A percentile compares a stretch with the other conserved stretches of the same genome.
Evolutionary conservation across 1,284 basidiomycete species (phyloP).

Genomic region (Cryptococcus sp.): DNA sequence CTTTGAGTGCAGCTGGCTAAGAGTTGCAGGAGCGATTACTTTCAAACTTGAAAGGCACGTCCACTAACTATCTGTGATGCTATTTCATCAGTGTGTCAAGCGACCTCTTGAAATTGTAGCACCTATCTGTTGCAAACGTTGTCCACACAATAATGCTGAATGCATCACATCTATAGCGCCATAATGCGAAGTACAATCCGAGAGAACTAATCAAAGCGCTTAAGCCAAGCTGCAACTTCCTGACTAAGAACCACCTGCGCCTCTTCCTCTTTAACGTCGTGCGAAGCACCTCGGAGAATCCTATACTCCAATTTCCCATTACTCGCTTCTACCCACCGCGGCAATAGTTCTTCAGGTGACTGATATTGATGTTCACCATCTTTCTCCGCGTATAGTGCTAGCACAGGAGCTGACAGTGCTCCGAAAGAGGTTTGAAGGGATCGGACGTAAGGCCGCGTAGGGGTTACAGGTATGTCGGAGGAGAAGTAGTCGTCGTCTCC

Average conservation of each 20-base stretch:
- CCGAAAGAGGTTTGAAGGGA: conserved; percentile 49
- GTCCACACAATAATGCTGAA: too few species aligned
- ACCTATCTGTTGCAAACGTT: too few species aligned
- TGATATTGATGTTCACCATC: conserved; percentile 44
- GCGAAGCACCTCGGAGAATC: conserved; percentile 42
- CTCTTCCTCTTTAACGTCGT: conserved; percentile 39
- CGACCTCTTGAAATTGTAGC: too few species aligned
- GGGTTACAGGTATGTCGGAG: conserved; percentile 37
- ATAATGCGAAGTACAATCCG: too few species aligned
- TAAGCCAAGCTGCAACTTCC: conserved; percentile 36
- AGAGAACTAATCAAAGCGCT: conserved; percentile 8
- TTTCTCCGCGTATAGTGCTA: conserved; percentile 44
- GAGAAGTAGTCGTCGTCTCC: conserved; percentile 55
- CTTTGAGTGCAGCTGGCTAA: too few species aligned
- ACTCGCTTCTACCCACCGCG: conserved; percentile 32
- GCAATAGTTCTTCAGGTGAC: conserved; percentile 20
- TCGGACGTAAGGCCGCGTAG: conserved; percentile 28
- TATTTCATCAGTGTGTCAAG: too few species aligned
- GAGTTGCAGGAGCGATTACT: too few species aligned
- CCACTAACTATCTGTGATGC: too few species aligned
- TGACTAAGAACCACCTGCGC: conserved; percentile 31
- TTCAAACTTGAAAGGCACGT: too few species aligned
- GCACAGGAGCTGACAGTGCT: conserved; percentile 34
- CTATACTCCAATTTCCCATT: conserved; percentile 30
- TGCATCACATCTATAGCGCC: too few species aligned